Base-by-base conservation (phyloP, 2,329 filamentous ascomycete genomes). In the Fusarium bulbicola region DNA sequence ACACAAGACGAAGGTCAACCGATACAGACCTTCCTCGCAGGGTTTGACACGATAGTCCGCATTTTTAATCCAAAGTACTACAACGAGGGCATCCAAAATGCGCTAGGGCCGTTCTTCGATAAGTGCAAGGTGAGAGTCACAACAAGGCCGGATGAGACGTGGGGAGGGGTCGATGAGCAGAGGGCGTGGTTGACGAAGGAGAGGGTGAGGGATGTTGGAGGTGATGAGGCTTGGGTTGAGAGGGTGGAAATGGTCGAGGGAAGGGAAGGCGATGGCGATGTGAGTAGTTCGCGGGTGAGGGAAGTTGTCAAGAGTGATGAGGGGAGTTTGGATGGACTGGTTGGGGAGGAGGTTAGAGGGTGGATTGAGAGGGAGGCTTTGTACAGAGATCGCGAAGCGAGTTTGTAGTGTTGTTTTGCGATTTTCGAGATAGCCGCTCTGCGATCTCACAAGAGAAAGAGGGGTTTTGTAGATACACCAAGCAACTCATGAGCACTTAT, bases 21-120 rank as follows among this genome's bases (percentile, higher is more conserved):
- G 13, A 83, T 86, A 59, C 92, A 94, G 76, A 83, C 93, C 8
- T 93, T 93, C 76, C 87, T 95, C 6, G 88, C 90, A 4, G 93
- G 93, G 34, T 95, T 90, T 79, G 93, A 95, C 76, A 95, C 93
- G 1, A 82, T 95, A 12, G 89, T 92, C 21, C 88, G 93, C 26
- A 89, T 95, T 59, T 89, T 93, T 60, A 85, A 93, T 54, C 87
- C 92, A 1, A 93, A 92, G 79, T 95, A 95, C 81, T 94, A 94
- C 28, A 64, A 46, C 11, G 58, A 65, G 18, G 59, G 63, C 6
- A 88, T 92, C 70, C 84, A 89, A 18, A 81, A 80, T 0, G 88
- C 88, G 0, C 84, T 95, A 5, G 83, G 83, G 4, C 89, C 90
- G 0, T 93, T 94, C 77, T 91, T 95, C 71, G 82, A 83, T 3